Percentiles rank a stretch among this genome's conserved stretches.
Evolutionary conservation across 2,329 filamentous ascomycete species (phyloP).

Genomic region (Diatrype stigma): DNA sequence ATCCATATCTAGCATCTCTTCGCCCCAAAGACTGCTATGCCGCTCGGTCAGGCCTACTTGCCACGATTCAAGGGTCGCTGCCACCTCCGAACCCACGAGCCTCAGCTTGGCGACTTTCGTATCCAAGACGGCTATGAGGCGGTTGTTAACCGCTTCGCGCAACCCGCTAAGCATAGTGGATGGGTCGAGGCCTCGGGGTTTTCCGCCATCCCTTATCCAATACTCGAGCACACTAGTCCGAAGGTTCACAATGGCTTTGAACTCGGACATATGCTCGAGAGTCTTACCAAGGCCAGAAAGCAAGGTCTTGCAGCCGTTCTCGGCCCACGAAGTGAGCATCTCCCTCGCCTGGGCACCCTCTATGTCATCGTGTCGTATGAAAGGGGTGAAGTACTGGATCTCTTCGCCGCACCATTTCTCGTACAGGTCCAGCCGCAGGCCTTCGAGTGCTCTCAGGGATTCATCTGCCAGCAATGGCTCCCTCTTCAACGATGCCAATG

Average conservation of each 20-base stretch:
- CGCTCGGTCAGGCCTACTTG: constrained; percentile 46
- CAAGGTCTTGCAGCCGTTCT: constrained; percentile 54
- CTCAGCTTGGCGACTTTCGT: constrained; percentile 60
- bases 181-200: constrained; percentile 62
- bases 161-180: constrained; percentile 65
- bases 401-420: constrained; percentile 78
- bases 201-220: constrained; percentile 68
- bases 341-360: constrained; percentile 56
- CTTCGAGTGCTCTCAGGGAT: constrained; percentile 61
- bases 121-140: constrained; percentile 60
- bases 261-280: constrained; percentile 57
- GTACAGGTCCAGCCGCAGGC: constrained; percentile 72
- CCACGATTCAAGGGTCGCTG: constrained; percentile 59
- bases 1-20: constrained; percentile 59
- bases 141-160: constrained; percentile 63
- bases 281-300: constrained; percentile 58
- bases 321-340: constrained; percentile 61
- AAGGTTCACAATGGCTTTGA: constrained; percentile 65
- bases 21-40: constrained; percentile 62
- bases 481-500: constrained; percentile 64
- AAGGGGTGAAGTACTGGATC: constrained; percentile 80
- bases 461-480: constrained; percentile 68
- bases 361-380: constrained; percentile 76
- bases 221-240: constrained; percentile 67
- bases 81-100: constrained; percentile 61